Conservation (phyloP, 345 rosid species). For the Sisymbrium irio region DNA sequence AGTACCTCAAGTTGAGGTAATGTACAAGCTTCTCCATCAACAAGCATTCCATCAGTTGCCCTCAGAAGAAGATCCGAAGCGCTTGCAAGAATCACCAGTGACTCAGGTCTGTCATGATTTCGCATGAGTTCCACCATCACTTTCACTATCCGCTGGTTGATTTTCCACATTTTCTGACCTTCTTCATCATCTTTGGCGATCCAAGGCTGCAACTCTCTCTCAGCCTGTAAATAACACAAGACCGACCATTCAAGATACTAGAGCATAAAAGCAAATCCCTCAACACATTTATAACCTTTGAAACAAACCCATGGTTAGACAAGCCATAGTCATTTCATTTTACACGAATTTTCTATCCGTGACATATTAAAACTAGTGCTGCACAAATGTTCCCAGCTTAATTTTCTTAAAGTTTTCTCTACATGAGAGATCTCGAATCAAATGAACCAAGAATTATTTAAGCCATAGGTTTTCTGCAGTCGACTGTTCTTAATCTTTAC, state of each 20-base stretch:
- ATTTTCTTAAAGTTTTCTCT: neutral
- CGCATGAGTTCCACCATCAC: conserved; percentile 91
- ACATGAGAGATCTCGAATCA: neutral
- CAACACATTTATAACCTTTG: neutral
- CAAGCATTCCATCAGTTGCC: conserved; percentile 96
- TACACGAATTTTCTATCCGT: neutral
- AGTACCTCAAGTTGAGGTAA: conserved; percentile 91
- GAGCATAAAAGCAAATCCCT: neutral
- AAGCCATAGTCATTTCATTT: neutral
- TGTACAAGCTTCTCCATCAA: conserved; percentile 98
- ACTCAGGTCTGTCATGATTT: conserved; percentile 80
- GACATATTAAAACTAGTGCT: neutral
- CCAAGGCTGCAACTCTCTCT: conserved; percentile 96
- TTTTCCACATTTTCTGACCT: conserved; percentile 94
- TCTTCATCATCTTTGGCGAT: conserved; percentile 91
- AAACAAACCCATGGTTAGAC: neutral
- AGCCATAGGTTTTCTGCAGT: neutral
- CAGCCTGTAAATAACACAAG: conserved; percentile 64
- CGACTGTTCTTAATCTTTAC: neutral
- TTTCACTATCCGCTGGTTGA: conserved; percentile 90
- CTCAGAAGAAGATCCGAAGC: conserved; percentile 95
- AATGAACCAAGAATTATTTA: neutral
- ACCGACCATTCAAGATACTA: conserved; percentile 20
- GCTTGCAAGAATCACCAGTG: conserved; percentile 80
- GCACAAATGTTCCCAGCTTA: neutral